These are phyloP conservation scores for Sporothrix luriei DNA, from an alignment of 2,329 filamentous ascomycete genomes.

Conservation along the genomic window DNA sequence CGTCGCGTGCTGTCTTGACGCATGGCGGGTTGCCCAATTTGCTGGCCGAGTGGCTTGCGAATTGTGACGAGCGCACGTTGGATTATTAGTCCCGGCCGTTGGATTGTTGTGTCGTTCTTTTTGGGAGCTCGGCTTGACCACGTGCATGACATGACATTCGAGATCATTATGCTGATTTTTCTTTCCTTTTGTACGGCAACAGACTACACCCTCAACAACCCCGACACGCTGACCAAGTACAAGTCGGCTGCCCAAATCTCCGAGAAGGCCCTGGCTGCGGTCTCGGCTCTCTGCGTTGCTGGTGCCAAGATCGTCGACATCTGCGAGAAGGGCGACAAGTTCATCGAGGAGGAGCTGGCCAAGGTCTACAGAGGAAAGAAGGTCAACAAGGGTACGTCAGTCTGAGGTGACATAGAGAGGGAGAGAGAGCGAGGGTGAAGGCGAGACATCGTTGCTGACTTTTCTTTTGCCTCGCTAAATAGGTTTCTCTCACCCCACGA, in stretches of 20 bases:
- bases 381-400: conserved; percentile 73
- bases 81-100: not conserved
- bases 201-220: conserved; percentile 91
- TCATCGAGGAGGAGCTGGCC: conserved; percentile 86
- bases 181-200: conserved; percentile 12
- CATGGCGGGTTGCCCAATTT: not conserved
- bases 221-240: conserved; percentile 97
- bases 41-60: conserved; percentile 20
- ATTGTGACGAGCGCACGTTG: not conserved
- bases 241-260: conserved; percentile 95
- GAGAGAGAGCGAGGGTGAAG: not conserved
- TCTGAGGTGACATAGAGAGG: conserved; percentile 40
- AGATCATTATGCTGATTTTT: not conserved
- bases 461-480: not conserved
- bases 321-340: conserved; percentile 93
- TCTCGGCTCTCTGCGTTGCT: conserved; percentile 72
- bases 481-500: conserved; percentile 93
- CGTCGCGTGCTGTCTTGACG: conserved; percentile 20
- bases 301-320: conserved; percentile 91
- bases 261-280: conserved; percentile 89
- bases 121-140: not conserved
- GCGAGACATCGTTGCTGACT: not conserved
- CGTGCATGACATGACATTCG: not conserved
- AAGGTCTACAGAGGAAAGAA: conserved; percentile 99
- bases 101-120: not conserved